These are phyloP conservation scores for Vitis rupestris DNA, from an alignment of 164 flowering plant species.

Conservation along the genomic window DNA sequence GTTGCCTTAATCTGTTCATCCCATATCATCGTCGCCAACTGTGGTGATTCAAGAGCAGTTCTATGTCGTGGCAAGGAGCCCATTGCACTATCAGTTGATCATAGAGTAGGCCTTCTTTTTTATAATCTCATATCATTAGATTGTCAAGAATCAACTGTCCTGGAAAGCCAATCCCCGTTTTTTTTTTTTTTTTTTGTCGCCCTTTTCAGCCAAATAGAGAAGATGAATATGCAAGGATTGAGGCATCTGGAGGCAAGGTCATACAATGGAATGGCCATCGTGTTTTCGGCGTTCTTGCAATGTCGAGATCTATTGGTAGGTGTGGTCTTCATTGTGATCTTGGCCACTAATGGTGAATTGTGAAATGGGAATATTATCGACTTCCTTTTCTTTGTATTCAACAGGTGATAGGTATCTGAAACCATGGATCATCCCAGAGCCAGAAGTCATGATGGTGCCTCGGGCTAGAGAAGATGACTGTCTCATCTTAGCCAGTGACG, in stretches of 20 bases:
- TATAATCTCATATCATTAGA: not conserved
- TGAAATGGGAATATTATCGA: too few species aligned
- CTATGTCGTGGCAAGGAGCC: slow-evolving; percentile 49
- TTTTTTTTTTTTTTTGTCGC: not conserved
- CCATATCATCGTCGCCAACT: slow-evolving; percentile 52
- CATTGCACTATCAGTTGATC: slow-evolving; percentile 68
- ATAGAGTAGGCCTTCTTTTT: slow-evolving; percentile 41
- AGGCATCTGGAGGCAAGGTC: slow-evolving; percentile 37
- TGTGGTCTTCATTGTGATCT: not conserved
- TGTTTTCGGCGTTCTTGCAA: slow-evolving; percentile 41
- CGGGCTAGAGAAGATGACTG: slow-evolving; percentile 37
- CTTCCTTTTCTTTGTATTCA: not conserved
- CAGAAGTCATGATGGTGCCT: slow-evolving; percentile 32
- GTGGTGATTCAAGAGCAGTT: slow-evolving; percentile 67
- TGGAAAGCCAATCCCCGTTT: not conserved
- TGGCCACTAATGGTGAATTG: not conserved
- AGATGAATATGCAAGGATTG: slow-evolving; percentile 37
- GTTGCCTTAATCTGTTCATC: slow-evolving; percentile 50
- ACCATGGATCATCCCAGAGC: slow-evolving; percentile 42
- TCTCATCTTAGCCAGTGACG: slow-evolving; percentile 37
- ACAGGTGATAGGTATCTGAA: slow-evolving; percentile 40
- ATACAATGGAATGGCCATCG: slow-evolving; percentile 34
- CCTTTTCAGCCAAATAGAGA: slow-evolving; percentile 32
- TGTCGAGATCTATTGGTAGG: slow-evolving; percentile 48
- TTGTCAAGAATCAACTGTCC: not conserved